phyloP scores from a whole-genome alignment of 306 rosid species.

The Rosa chinensis region DNA sequence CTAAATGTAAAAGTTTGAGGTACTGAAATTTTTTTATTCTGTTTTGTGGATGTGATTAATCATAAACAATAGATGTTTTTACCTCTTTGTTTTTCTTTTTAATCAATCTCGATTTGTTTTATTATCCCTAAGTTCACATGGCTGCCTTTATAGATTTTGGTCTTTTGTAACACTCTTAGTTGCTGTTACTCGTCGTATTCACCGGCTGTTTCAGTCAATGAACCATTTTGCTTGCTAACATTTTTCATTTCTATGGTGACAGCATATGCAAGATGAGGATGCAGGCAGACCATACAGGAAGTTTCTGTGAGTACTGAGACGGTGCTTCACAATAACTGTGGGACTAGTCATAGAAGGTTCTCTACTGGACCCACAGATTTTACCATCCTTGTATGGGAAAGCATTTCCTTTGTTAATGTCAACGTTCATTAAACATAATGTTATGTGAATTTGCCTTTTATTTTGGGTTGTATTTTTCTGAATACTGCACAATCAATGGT shows the following conservation, averaged over 20 bases:
- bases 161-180: neutral
- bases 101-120: neutral
- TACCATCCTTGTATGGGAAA: conserved; percentile 25
- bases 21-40: neutral
- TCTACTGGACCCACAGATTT: conserved; percentile 30
- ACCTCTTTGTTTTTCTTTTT: neutral
- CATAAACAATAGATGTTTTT: neutral
- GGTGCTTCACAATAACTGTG: conserved; percentile 42
- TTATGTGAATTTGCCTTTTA: neutral
- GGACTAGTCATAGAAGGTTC: conserved; percentile 28
- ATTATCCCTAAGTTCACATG: neutral
- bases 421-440: neutral
- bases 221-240: neutral
- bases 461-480: conserved; percentile 7
- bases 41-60: neutral
- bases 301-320: conserved; percentile 47
- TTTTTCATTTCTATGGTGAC: conserved; percentile 23
- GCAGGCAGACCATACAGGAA: conserved; percentile 83
- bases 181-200: neutral
- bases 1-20: neutral
- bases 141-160: neutral
- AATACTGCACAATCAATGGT: conserved; percentile 4
- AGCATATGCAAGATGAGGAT: conserved; percentile 98
- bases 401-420: conserved; percentile 10
- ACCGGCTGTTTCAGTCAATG: neutral